Evolutionary conservation across 2,329 filamentous ascomycete genomes (phyloP).

Genomic region (Bipolaris zeicola): DNA sequence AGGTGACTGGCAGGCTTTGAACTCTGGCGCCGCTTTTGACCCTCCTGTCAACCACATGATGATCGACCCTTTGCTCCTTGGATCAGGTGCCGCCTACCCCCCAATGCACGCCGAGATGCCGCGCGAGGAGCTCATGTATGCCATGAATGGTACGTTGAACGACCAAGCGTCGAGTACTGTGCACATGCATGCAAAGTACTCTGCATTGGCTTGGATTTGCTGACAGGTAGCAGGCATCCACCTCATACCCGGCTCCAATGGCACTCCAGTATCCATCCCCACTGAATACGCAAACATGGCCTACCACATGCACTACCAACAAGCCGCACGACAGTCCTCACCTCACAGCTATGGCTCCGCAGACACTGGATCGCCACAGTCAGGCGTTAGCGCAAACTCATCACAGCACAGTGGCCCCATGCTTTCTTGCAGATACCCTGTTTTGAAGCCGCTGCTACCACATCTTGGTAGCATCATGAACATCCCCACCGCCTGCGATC

Average conservation of each 20-base stretch:
- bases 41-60: slow-evolving; percentile 45
- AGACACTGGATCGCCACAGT: slow-evolving; percentile 46
- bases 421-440: slow-evolving; percentile 69
- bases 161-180: background rate
- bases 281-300: slow-evolving; percentile 40
- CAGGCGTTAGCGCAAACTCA: slow-evolving; percentile 41
- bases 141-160: slow-evolving; percentile 35
- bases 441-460: slow-evolving; percentile 80
- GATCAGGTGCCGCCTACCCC: slow-evolving; percentile 36
- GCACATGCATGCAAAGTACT: slow-evolving; percentile 1
- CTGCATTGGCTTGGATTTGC: slow-evolving; percentile 1
- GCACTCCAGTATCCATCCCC: slow-evolving; percentile 37
- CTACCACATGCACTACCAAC: slow-evolving; percentile 41
- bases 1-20: slow-evolving; percentile 39
- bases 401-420: slow-evolving; percentile 36
- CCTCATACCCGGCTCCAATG: slow-evolving; percentile 34
- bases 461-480: slow-evolving; percentile 82
- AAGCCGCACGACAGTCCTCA: slow-evolving; percentile 38
- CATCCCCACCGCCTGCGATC: slow-evolving; percentile 79
- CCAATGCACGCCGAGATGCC: slow-evolving; percentile 43
- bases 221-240: slow-evolving; percentile 33
- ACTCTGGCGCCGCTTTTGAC: slow-evolving; percentile 34
- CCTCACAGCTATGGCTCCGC: slow-evolving; percentile 44
- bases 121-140: slow-evolving; percentile 45
- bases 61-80: slow-evolving; percentile 45